Base-by-base conservation (phyloP, 768 basidiomycete genomes). In the Pulveroboletus ravenelii region DNA sequence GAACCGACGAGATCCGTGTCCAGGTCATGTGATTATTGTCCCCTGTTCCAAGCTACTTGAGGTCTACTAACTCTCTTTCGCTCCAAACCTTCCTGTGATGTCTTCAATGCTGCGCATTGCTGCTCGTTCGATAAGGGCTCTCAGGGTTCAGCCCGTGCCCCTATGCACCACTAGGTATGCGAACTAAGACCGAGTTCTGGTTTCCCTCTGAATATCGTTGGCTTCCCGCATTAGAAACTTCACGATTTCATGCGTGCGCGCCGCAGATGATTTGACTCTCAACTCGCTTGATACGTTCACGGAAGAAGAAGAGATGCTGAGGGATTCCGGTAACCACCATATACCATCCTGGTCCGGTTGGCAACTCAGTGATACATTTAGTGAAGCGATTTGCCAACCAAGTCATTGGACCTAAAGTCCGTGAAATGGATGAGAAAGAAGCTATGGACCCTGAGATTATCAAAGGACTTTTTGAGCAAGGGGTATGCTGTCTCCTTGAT, bases 341-440 rank as follows among this genome's bases (percentile, higher is more conserved):
- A 14, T 9, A 3, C 9, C 25, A 15, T 29, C 35, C 7, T n/a
- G 35, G 34, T 30, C 15, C 34, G 13, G 17, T 29, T 5, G 48
- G 40, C 49, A 8, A 53, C 51, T 55, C 10, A 49, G 51, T 38
- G n/a, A 54, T 49, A 41, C n/a, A 27, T 32, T 17, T 62, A 92
- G 95, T 97, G 20, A 78, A 78, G 60, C 86, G 90, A 25, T 98
- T 97, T 60, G 91, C 94, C 0, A 75, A 79, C 45, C 93, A 98
- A 45, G 85, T 95, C 27, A 81, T 99, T 17, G 89, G 72, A 3
- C 96, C 96, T 42, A 90, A 85, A 68, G 94, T 96, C 51, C 80
- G 84, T 18, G 93, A 94, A 68, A 99, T 99, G 96, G 96, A 99
- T 63, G 96, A 99, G 77, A 88, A 85, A 48, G 95, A 99, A 71